Evolutionary conservation across 2,329 filamentous ascomycete genomes (phyloP).

Genomic region (Fusarium bulbicola): DNA sequence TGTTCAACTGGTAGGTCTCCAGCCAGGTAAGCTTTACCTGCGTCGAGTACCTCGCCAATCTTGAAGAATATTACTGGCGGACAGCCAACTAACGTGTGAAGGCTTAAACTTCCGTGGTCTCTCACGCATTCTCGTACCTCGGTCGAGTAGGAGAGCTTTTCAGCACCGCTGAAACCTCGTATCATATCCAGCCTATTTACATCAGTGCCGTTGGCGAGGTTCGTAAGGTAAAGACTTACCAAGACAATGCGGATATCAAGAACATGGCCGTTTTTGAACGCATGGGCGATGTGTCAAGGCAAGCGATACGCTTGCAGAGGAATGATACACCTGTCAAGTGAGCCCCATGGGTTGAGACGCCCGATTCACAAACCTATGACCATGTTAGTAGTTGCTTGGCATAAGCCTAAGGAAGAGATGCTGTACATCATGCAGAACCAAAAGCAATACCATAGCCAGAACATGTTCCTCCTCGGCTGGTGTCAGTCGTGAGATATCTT

Average conservation of each 20-base stretch:
- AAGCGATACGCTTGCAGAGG: slow-evolving; percentile 38
- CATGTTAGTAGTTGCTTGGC: neutral
- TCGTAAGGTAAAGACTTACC: slow-evolving; percentile 10
- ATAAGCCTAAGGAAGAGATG: rapidly evolving
- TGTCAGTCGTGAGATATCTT: slow-evolving; percentile 16
- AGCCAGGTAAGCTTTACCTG: slow-evolving; percentile 27
- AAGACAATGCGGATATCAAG: slow-evolving; percentile 39
- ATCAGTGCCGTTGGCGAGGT: neutral
- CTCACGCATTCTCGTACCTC: slow-evolving; percentile 38
- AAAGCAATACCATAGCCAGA: slow-evolving; percentile 37
- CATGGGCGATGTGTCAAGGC: neutral
- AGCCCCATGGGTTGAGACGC: slow-evolving; percentile 40
- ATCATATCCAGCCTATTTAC: slow-evolving; percentile 41
- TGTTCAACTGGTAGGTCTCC: neutral
- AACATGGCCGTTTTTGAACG: slow-evolving; percentile 33
- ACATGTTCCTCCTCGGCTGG: slow-evolving; percentile 37
- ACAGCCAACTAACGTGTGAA: slow-evolving; percentile 43
- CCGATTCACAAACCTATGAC: slow-evolving; percentile 39
- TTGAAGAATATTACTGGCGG: slow-evolving; percentile 39
- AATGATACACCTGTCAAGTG: slow-evolving; percentile 43
- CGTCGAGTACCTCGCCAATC: slow-evolving; percentile 39
- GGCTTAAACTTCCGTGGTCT: slow-evolving; percentile 33
- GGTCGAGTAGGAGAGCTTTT: slow-evolving; percentile 42
- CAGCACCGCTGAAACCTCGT: slow-evolving; percentile 44
- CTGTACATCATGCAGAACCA: slow-evolving; percentile 42